Evolutionary conservation across 352 stramenopile species (phyloP).

Genomic region (Pythium folliculosum): DNA sequence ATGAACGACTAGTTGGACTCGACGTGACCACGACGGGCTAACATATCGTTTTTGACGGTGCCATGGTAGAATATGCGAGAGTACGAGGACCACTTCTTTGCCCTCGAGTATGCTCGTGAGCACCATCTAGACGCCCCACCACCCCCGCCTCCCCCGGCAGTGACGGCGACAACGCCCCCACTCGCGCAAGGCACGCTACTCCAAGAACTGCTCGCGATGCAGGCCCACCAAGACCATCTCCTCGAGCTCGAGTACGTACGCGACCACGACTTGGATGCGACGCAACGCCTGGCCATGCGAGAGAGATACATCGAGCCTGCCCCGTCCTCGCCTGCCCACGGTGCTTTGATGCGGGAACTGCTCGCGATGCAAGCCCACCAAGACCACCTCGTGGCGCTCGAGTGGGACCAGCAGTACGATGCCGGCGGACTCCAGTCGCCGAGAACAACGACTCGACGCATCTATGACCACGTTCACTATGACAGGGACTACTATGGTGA

Average conservation of each 20-base stretch:
- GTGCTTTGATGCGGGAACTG: slow-evolving; percentile 11
- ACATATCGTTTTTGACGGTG: background rate
- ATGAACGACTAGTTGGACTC: too few species aligned
- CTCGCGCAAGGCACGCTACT: background rate
- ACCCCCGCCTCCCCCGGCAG: background rate
- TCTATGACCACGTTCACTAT: background rate
- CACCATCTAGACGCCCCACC: background rate
- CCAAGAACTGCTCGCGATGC: slow-evolving; percentile 22
- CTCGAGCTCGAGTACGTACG: slow-evolving; percentile 21
- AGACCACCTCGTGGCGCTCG: slow-evolving; percentile 1
- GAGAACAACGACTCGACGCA: too few species aligned
- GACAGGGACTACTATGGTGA: background rate
- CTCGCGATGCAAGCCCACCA: slow-evolving; percentile 18
- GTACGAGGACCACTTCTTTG: slow-evolving; percentile 33
- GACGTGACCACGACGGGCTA: background rate
- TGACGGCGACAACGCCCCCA: background rate
- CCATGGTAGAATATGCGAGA: slow-evolving; percentile 57
- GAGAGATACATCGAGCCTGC: background rate
- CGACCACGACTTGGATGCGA: background rate
- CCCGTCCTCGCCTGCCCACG: background rate
- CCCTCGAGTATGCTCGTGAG: slow-evolving; percentile 27
- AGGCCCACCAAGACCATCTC: slow-evolving; percentile 9
- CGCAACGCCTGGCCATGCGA: background rate
- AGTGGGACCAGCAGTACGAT: background rate
- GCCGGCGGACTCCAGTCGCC: too few species aligned